Conservation (phyloP, 2,329 filamentous ascomycete species). For the Cytospora leucostoma region DNA sequence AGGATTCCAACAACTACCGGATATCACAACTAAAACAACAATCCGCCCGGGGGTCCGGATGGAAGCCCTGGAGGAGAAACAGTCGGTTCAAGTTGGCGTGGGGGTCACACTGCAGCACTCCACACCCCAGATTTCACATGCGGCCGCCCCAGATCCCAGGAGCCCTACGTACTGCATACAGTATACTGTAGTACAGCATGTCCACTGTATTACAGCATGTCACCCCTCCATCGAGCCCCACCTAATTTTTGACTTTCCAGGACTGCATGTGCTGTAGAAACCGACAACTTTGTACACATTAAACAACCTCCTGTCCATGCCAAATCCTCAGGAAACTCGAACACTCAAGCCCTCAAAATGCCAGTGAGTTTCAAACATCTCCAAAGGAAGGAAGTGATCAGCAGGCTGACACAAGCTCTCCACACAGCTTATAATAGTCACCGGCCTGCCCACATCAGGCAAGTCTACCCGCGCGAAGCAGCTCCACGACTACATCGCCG, state of each 20-base stretch:
- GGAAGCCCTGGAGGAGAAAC: too few relatives aligned
- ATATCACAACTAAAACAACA: too few relatives aligned
- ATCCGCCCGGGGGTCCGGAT: too few relatives aligned
- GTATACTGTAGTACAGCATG: too few relatives aligned
- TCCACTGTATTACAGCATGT: too few relatives aligned
- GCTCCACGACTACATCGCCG: slow-evolving; percentile 64
- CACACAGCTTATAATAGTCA: slow-evolving; percentile 65
- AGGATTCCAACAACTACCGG: too few relatives aligned
- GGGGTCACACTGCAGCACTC: not conserved
- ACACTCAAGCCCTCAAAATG: slow-evolving; percentile 18
- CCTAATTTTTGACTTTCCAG: slow-evolving; percentile 10
- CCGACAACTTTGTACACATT: too few relatives aligned
- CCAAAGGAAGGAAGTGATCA: too few relatives aligned
- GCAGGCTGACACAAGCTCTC: slow-evolving; percentile 1
- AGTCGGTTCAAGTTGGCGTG: too few relatives aligned
- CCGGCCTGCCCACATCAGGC: slow-evolving; percentile 67
- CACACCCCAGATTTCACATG: too few relatives aligned
- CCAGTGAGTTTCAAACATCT: slow-evolving; percentile 25
- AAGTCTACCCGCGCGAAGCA: slow-evolving; percentile 68
- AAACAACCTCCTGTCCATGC: not conserved
- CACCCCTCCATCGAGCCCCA: not conserved
- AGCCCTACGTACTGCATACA: too few relatives aligned
- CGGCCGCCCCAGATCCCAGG: too few relatives aligned
- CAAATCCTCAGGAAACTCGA: not conserved
- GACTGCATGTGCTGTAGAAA: not conserved